Evolutionary conservation across 2,329 filamentous ascomycete species (phyloP).

Genomic region (Cladosporium velox): DNA sequence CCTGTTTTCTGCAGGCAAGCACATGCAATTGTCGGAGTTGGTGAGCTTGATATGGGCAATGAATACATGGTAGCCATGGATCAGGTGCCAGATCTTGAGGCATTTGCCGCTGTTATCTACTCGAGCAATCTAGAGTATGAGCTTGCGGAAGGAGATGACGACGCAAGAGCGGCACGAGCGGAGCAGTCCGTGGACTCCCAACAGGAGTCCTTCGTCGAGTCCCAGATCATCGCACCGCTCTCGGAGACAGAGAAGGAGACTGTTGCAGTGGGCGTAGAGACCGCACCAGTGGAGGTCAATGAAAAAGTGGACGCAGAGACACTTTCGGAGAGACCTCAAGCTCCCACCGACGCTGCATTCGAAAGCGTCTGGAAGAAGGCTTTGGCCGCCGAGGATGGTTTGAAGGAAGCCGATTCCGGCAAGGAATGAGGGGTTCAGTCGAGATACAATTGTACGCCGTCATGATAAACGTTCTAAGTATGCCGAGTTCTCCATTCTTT

Average conservation of each 20-base stretch:
- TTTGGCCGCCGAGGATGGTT: constrained; percentile 47
- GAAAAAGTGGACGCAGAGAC: neutral
- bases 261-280: neutral
- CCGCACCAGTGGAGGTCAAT: neutral
- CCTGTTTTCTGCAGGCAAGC: constrained; percentile 90
- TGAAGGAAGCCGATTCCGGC: neutral
- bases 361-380: constrained; percentile 73
- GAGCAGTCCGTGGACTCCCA: neutral
- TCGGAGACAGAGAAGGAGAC: neutral
- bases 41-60: constrained; percentile 59
- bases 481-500: neutral
- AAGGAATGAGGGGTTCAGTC: neutral
- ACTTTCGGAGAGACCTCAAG: constrained; percentile 20
- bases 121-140: constrained; percentile 72
- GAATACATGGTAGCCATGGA: constrained; percentile 68
- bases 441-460: constrained; percentile 12
- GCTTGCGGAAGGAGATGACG: constrained; percentile 37
- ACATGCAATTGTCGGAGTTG: constrained; percentile 75
- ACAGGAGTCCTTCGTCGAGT: constrained; percentile 24
- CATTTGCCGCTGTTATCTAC: constrained; percentile 84
- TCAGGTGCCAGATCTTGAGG: constrained; percentile 72
- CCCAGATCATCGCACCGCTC: constrained; percentile 23
- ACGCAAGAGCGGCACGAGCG: constrained; percentile 1
- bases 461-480: constrained; percentile 11
- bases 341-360: constrained; percentile 54